phyloP scores from a whole-genome alignment of 345 rosid species.

The Jatropha curcas region DNA sequence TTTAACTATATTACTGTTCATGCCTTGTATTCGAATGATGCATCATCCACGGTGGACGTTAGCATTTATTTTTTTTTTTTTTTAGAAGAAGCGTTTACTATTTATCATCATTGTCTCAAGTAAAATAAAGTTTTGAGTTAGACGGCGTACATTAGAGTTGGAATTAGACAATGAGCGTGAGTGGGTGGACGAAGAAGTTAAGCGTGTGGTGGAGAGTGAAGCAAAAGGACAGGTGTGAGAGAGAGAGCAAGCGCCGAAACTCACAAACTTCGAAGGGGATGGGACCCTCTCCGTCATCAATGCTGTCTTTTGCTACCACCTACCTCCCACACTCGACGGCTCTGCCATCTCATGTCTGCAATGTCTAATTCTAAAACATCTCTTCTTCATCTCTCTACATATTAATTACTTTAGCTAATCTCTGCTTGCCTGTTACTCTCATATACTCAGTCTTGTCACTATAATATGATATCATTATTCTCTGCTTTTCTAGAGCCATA shows the following conservation, averaged over 20 bases:
- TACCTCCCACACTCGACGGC: neutral
- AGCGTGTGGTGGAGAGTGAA: constrained; percentile 11
- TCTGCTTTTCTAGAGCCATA: neutral
- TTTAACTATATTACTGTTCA: too few relatives aligned
- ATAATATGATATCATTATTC: too few relatives aligned
- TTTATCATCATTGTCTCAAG: too few relatives aligned
- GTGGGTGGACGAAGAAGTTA: neutral
- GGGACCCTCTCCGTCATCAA: constrained; percentile 17
- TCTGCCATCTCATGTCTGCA: neutral
- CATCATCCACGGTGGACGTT: too few relatives aligned
- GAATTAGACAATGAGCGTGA: too few relatives aligned
- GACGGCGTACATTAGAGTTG: too few relatives aligned
- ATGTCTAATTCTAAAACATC: neutral
- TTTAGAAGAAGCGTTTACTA: too few relatives aligned
- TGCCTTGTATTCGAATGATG: too few relatives aligned
- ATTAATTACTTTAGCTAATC: constrained; percentile 7
- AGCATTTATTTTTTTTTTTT: too few relatives aligned
- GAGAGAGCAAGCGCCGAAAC: neutral
- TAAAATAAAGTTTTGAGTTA: too few relatives aligned
- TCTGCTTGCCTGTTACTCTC: constrained; percentile 10
- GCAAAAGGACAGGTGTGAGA: neutral
- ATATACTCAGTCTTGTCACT: too few relatives aligned
- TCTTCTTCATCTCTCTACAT: neutral
- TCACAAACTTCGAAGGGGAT: neutral
- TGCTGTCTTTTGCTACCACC: constrained; percentile 16